These are phyloP conservation scores for Rhododendron simsii DNA, from an alignment of 148 eudicot species.

Conservation along the genomic window DNA sequence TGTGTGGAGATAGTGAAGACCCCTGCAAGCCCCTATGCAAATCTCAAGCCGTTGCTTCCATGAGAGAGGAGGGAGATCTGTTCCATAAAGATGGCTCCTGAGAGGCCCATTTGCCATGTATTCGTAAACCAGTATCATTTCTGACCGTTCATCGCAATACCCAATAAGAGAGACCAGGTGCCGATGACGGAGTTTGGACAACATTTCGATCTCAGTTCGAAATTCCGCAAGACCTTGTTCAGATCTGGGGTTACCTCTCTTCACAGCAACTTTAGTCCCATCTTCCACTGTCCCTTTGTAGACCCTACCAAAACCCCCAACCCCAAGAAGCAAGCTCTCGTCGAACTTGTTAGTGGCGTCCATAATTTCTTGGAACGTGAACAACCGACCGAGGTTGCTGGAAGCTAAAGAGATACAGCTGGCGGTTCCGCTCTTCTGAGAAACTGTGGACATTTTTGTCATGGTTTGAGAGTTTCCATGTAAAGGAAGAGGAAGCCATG, in stretches of 20 bases:
- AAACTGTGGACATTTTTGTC: slow-evolving; percentile 75
- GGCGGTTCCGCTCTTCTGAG: slow-evolving; percentile 90
- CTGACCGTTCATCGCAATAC: slow-evolving; percentile 91
- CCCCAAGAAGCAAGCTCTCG: slow-evolving; percentile 79
- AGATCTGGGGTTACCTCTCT: slow-evolving; percentile 92
- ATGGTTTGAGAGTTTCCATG: slow-evolving; percentile 77
- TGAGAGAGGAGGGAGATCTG: slow-evolving; percentile 68
- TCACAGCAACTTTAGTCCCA: slow-evolving; percentile 78
- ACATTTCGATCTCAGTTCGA: slow-evolving; percentile 90
- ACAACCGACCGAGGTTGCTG: slow-evolving; percentile 67
- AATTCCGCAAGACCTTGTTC: slow-evolving; percentile 97
- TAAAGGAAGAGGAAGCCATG: slow-evolving; percentile 89
- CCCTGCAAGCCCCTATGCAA: slow-evolving; percentile 94
- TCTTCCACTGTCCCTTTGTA: slow-evolving; percentile 91
- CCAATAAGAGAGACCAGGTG: slow-evolving; percentile 96
- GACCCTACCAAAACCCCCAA: slow-evolving; percentile 95
- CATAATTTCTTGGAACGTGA: slow-evolving; percentile 82
- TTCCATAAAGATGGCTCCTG: slow-evolving; percentile 93
- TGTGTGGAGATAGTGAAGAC: slow-evolving; percentile 97
- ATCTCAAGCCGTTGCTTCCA: slow-evolving; percentile 98
- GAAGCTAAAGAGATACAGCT: slow-evolving; percentile 90
- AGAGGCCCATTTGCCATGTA: slow-evolving; percentile 99
- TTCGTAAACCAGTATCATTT: slow-evolving; percentile 92
- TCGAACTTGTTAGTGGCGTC: slow-evolving; percentile 93
- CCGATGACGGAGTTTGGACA: slow-evolving; percentile 93